These are phyloP conservation scores for Crithidia acanthocephali DNA, from an alignment of 208 protist genomes.

Conservation along the genomic window DNA sequence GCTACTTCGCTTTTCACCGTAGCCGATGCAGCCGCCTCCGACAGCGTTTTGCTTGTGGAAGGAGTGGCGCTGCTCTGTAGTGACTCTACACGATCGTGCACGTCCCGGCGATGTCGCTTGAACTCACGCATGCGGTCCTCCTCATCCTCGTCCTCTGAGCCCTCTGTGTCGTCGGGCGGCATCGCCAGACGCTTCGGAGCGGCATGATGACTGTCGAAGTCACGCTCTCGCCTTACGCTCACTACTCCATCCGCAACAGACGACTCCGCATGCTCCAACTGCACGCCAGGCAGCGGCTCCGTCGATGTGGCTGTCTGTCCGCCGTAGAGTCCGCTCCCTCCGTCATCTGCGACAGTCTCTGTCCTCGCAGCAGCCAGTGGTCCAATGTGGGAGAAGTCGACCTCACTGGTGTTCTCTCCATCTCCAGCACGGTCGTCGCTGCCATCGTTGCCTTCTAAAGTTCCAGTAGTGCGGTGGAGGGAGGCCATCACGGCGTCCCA, in stretches of 20 bases:
- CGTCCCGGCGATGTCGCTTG: constrained; percentile 43
- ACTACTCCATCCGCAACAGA: not conserved
- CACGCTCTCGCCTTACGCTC: not conserved
- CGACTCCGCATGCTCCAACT: not conserved
- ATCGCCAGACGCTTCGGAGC: not conserved
- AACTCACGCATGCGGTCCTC: constrained; percentile 70
- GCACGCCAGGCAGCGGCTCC: not conserved
- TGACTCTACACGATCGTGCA: constrained; percentile 22
- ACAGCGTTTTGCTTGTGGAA: not conserved
- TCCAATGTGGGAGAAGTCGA: no score
- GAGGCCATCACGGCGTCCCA: constrained; percentile 38
- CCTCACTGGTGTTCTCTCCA: not conserved
- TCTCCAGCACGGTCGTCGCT: constrained; percentile 13
- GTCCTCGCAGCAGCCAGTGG: no score
- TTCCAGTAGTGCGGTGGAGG: constrained; percentile 6
- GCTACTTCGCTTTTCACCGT: not conserved
- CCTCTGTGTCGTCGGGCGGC: not conserved
- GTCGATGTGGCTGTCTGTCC: not conserved
- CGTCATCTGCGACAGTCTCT: no score
- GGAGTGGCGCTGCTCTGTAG: not conserved
- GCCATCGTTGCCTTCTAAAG: not conserved
- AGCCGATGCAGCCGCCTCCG: not conserved
- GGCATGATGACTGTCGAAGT: not conserved
- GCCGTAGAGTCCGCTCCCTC: not conserved
- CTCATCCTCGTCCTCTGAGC: constrained; percentile 34